These are phyloP conservation scores for Castanospermum australe DNA, from an alignment of 306 rosid species.

Conservation along the genomic window DNA sequence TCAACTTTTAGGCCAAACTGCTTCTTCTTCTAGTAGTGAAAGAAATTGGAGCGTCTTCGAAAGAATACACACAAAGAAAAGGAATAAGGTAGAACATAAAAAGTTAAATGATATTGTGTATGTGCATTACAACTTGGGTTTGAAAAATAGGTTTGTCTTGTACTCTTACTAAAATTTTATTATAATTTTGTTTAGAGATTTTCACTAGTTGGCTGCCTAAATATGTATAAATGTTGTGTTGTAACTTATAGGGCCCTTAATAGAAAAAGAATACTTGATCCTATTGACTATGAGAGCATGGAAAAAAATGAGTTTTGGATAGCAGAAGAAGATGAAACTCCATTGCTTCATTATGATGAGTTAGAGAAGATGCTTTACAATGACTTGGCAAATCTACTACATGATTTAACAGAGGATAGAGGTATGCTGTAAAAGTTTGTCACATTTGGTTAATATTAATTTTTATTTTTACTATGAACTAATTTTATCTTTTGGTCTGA, in stretches of 20 bases:
- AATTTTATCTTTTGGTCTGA: too few species aligned
- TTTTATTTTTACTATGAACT: not conserved
- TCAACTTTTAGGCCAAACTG: not conserved
- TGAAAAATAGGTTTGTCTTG: not conserved
- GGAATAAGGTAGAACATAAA: not conserved
- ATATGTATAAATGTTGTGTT: too few species aligned
- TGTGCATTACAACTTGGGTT: not conserved
- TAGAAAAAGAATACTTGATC: not conserved
- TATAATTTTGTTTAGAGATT: too few species aligned
- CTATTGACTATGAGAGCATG: not conserved
- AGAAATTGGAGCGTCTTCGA: conserved; percentile 3
- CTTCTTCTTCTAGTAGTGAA: not conserved
- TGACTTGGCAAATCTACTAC: too few species aligned
- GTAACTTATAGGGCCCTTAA: not conserved
- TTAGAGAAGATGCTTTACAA: not conserved
- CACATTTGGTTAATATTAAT: too few species aligned
- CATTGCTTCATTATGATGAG: too few species aligned
- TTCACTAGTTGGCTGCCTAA: not conserved
- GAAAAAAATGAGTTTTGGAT: too few species aligned
- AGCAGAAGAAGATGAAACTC: too few species aligned
- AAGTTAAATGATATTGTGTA: not conserved
- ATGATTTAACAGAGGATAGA: not conserved
- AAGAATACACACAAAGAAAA: not conserved
- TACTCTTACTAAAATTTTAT: too few species aligned
- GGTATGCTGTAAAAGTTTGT: not conserved